Evolutionary conservation across 768 basidiomycete genomes (phyloP), one percentile per base, ranked within the genome.

Genomic region (Tulasnella sp.): DNA sequence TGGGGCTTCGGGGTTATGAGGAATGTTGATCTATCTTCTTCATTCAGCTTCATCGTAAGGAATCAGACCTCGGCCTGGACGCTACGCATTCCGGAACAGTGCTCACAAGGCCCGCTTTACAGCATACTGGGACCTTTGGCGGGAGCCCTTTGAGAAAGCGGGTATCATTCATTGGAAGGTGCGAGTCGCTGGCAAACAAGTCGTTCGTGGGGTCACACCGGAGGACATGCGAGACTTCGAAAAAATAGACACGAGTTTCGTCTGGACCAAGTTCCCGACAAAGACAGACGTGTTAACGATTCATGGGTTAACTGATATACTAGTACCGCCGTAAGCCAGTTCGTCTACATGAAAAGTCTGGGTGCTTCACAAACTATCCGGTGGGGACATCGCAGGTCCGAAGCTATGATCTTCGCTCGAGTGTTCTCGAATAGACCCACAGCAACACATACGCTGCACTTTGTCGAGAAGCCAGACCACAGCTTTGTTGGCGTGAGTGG

Each of bases 401-500:
- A 81, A n/a, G 80, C 79, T 5, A 48, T 75, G n/a, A 61, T 77
- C 23, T 78, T 75, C 77, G 76, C 80, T 18, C 69, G 70, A 18
- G 80, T 71, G 2, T 67, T 81, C 35, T 67, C 69, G 37, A 81
- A 83, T 39, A 87, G 92, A 77, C 81, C 81, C 18, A 88, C 90
- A 29, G 93, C 92, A 70, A 92, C 91, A 6, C 92, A 93, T 82
- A 90, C 86, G 23, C 85, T 94, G 35, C 88, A 91, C 82, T 85
- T 91, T 35, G 84, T 93, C 51, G 93, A 94, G 82, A 88, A 87
- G 69, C 92, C 91, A 10, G 92, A 93, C 84, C 93, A 94, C 82
- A 94, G 93, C 83, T 92, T 91, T 81, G 90, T 89, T 32, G 90
- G 90, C 32, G 88, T 88, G 78, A 57, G 86, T 35, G 2, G 20